phyloP scores from a whole-genome alignment of 352 stramenopile species.

The Phytophthora ohioensis region DNA sequence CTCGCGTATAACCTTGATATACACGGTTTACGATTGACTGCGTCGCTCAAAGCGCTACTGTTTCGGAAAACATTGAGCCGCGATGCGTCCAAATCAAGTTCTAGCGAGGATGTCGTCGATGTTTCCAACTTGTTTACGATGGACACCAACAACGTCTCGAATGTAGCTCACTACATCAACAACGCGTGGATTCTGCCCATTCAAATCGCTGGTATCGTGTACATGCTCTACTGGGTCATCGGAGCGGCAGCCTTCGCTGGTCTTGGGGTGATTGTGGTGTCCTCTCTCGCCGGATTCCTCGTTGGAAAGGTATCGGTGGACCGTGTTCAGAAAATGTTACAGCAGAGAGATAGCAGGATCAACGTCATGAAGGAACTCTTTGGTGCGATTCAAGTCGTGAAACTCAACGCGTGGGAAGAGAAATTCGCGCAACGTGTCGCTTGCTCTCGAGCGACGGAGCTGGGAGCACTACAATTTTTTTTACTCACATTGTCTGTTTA shows the following conservation, averaged over 20 bases:
- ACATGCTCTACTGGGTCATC: slow-evolving; percentile 53
- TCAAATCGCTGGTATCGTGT: slow-evolving; percentile 43
- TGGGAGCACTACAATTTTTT: slow-evolving; percentile 75
- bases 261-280: slow-evolving; percentile 41
- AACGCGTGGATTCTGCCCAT: slow-evolving; percentile 52
- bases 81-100: slow-evolving; percentile 6
- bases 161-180: slow-evolving; percentile 53
- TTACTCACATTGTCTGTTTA: slow-evolving; percentile 73
- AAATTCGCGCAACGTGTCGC: slow-evolving; percentile 45
- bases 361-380: slow-evolving; percentile 93
- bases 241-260: slow-evolving; percentile 52
- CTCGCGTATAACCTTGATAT: slow-evolving; percentile 37
- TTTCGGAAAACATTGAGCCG: slow-evolving; percentile 50
- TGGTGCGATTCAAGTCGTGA: slow-evolving; percentile 94
- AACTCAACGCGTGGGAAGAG: slow-evolving; percentile 96
- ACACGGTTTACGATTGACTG: slow-evolving; percentile 35
- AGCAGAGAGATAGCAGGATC: slow-evolving; percentile 88
- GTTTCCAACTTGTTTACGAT: slow-evolving; percentile 53
- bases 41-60: slow-evolving; percentile 43
- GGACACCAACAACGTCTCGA: slow-evolving; percentile 42
- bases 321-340: slow-evolving; percentile 82
- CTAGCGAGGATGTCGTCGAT: slow-evolving; percentile 22
- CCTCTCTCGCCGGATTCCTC: slow-evolving; percentile 46
- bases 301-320: slow-evolving; percentile 55
- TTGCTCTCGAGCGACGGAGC: slow-evolving; percentile 75